phyloP scores from a whole-genome alignment of 805 yeast genomes.

The Metschnikowia reukaufii region DNA sequence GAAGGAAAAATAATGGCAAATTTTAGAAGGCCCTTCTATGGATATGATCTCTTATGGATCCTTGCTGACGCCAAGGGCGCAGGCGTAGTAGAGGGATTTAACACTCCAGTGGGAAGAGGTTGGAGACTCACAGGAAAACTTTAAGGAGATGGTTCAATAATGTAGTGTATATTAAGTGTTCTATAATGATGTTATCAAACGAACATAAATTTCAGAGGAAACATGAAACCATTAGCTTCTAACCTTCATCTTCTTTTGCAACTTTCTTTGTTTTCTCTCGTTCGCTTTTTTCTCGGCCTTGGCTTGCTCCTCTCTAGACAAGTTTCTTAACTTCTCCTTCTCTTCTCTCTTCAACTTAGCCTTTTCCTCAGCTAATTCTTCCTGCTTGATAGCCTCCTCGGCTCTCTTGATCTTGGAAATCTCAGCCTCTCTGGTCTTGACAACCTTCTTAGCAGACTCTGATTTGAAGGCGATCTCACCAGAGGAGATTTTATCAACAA shows the following conservation, averaged over 20 bases:
- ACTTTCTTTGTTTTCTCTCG: slow-evolving; percentile 80
- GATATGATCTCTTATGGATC: slow-evolving; percentile 50
- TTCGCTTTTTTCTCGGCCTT: slow-evolving; percentile 74
- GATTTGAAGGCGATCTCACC: slow-evolving; percentile 56
- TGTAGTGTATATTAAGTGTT: background rate
- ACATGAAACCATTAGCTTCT: slow-evolving; percentile 24
- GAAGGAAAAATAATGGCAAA: slow-evolving; percentile 41
- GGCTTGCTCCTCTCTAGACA: slow-evolving; percentile 76
- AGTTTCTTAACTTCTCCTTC: slow-evolving; percentile 54
- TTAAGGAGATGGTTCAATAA: slow-evolving; percentile 12
- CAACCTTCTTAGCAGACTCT: slow-evolving; percentile 75
- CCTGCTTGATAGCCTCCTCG: slow-evolving; percentile 65
- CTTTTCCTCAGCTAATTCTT: slow-evolving; percentile 67
- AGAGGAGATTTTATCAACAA: slow-evolving; percentile 59
- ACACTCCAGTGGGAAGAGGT: slow-evolving; percentile 56
- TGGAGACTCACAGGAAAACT: slow-evolving; percentile 56
- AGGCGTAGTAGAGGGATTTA: slow-evolving; percentile 52
- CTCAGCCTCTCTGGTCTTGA: slow-evolving; percentile 76
- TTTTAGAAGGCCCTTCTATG: slow-evolving; percentile 50
- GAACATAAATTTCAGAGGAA: background rate
- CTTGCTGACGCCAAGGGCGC: slow-evolving; percentile 52
- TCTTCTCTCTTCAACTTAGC: slow-evolving; percentile 66
- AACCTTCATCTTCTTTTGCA: slow-evolving; percentile 58
- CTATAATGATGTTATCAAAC: background rate
- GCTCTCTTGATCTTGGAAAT: slow-evolving; percentile 64